Conservation (phyloP, 108 stramenopile genomes). For the Epipyxis sp. region DNA sequence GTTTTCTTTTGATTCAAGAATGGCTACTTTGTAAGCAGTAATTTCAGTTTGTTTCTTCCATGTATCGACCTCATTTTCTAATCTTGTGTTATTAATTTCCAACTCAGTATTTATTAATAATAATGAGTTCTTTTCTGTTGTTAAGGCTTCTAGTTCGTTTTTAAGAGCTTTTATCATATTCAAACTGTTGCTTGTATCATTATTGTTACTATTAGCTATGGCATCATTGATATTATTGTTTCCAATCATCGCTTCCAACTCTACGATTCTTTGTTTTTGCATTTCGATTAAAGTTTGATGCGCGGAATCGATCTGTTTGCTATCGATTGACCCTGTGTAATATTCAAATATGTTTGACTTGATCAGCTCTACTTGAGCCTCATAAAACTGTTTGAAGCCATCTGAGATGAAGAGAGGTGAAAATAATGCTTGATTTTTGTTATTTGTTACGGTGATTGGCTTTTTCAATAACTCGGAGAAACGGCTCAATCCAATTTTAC, state of each 20-base stretch:
- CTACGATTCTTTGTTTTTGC: constrained; percentile 12
- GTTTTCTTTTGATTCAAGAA: not conserved
- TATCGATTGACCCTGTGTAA: not conserved
- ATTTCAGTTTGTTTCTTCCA: not conserved
- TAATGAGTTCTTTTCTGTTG: not conserved
- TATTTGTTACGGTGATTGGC: not conserved
- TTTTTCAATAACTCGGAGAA: constrained; percentile 7
- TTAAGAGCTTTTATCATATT: not conserved
- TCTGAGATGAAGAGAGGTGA: not conserved
- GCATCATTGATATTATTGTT: not conserved
- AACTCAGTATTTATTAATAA: not conserved
- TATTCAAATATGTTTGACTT: constrained; percentile 1
- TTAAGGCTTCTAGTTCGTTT: not conserved
- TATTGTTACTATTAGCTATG: not conserved
- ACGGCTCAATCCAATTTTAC: constrained; percentile 4
- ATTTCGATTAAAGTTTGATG: not conserved
- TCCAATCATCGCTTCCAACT: constrained; percentile 12
- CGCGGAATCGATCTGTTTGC: not conserved
- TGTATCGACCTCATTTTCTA: not conserved
- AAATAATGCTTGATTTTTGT: not conserved
- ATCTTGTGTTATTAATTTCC: not conserved
- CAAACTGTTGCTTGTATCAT: not conserved
- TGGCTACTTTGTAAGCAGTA: not conserved
- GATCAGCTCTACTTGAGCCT: not conserved
- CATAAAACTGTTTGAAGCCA: constrained; percentile 14